Evolutionary conservation across 345 rosid genomes (phyloP).

Genomic region (Citrus hindsii): DNA sequence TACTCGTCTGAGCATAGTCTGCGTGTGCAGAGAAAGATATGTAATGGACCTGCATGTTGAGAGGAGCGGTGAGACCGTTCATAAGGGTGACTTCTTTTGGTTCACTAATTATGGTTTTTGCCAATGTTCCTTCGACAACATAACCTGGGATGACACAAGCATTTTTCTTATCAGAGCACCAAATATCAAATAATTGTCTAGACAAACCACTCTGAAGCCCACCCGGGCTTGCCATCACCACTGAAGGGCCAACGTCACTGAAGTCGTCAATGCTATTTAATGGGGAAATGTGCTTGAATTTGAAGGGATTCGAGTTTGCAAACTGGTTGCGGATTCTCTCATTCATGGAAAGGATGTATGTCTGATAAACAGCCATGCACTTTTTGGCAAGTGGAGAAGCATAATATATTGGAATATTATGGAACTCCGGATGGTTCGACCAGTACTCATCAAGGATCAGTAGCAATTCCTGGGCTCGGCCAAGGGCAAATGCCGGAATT

Average conservation of each 20-base stretch:
- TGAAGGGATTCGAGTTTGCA: slow-evolving; percentile 86
- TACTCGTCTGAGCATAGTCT: slow-evolving; percentile 92
- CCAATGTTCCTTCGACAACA: slow-evolving; percentile 79
- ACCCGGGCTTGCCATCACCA: slow-evolving; percentile 94
- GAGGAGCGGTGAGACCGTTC: slow-evolving; percentile 89
- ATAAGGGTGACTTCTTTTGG: slow-evolving; percentile 92
- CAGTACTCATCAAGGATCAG: slow-evolving; percentile 89
- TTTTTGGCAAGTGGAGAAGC: slow-evolving; percentile 96
- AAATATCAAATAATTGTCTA: slow-evolving; percentile 81
- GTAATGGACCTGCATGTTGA: slow-evolving; percentile 89
- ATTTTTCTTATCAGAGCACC: slow-evolving; percentile 93
- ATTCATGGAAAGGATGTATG: slow-evolving; percentile 93
- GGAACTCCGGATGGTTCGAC: slow-evolving; percentile 84
- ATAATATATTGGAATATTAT: slow-evolving; percentile 86
- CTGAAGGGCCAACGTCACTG: slow-evolving; percentile 82
- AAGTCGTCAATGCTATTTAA: slow-evolving; percentile 86
- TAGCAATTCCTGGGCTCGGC: slow-evolving; percentile 84
- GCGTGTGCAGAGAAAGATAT: slow-evolving; percentile 96
- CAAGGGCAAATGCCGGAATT: slow-evolving; percentile 78
- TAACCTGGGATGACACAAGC: slow-evolving; percentile 86
- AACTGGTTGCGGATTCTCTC: slow-evolving; percentile 90
- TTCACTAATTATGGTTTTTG: slow-evolving; percentile 79
- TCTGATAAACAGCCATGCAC: slow-evolving; percentile 96
- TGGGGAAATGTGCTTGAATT: slow-evolving; percentile 81
- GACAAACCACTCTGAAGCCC: slow-evolving; percentile 93